Percentiles rank a stretch among this genome's conserved stretches.
phyloP scores from a whole-genome alignment of 805 yeast genomes.

The Candida ovalis region DNA sequence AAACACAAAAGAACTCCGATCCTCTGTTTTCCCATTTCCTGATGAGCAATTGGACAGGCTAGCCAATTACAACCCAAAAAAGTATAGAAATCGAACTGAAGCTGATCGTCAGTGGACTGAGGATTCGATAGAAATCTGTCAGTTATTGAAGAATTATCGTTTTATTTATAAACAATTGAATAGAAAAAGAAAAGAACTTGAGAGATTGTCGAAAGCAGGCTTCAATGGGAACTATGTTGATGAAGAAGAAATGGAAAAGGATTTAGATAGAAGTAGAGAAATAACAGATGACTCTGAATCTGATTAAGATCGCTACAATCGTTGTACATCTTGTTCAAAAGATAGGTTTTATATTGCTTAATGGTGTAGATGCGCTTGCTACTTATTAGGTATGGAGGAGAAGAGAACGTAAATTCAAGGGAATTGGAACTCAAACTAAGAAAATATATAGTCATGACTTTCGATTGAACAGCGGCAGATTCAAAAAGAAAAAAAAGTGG shows the following conservation, averaged over 20 bases:
- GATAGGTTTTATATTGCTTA: too few species aligned
- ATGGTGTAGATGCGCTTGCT: too few species aligned
- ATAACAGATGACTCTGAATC: neutral
- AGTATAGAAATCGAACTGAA: neutral
- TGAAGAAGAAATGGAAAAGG: neutral
- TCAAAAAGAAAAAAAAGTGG: too few species aligned
- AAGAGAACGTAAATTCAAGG: too few species aligned
- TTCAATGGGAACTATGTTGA: neutral
- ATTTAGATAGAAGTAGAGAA: neutral
- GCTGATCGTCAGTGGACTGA: slow-evolving; percentile 10
- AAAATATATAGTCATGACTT: too few species aligned
- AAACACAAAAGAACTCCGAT: neutral
- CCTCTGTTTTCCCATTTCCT: neutral
- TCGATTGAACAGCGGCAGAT: too few species aligned
- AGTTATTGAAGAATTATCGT: slow-evolving; percentile 13
- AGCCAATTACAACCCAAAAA: slow-evolving; percentile 2
- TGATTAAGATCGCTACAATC: too few species aligned
- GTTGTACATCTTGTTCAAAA: too few species aligned
- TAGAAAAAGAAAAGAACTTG: slow-evolving; percentile 9
- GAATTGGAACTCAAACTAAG: too few species aligned
- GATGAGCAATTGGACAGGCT: neutral
- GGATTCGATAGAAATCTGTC: slow-evolving; percentile 8
- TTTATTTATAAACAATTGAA: slow-evolving; percentile 9
- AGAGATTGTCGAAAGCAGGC: slow-evolving; percentile 1
- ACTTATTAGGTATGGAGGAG: too few species aligned